Percentiles rank a stretch among this genome's conserved stretches.
Conservation (phyloP, 768 basidiomycete species). For the Symmetrospora coprosmae region DNA sequence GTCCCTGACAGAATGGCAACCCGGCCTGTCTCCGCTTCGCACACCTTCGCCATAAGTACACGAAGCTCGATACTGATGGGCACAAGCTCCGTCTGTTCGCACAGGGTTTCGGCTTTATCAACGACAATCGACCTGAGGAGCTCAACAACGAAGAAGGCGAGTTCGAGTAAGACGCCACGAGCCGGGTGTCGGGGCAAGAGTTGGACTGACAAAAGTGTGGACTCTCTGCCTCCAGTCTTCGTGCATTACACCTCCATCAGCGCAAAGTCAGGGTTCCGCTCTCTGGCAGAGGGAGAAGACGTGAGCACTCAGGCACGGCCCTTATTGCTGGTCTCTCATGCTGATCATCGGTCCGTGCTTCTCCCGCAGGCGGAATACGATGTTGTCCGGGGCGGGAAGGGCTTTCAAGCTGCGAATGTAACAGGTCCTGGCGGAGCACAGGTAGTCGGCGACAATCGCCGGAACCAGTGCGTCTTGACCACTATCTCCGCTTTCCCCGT, state of each 20-base stretch:
- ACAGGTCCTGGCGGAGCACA: conserved; percentile 31
- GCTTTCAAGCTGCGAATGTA: conserved; percentile 32
- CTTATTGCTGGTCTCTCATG: not conserved
- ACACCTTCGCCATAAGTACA: not conserved
- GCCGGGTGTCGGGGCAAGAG: not conserved
- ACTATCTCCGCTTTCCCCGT: conserved; percentile 25
- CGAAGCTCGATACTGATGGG: not conserved
- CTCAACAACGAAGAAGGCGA: conserved; percentile 33
- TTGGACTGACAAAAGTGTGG: not conserved
- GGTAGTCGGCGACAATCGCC: not conserved
- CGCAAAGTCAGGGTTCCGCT: conserved; percentile 31
- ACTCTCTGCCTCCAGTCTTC: conserved; percentile 25
- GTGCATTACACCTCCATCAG: conserved; percentile 33
- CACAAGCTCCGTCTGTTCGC: not conserved
- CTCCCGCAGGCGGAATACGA: conserved; percentile 32
- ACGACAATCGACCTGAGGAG: conserved; percentile 31
- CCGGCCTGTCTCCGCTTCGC: not conserved
- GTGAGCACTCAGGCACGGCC: no score
- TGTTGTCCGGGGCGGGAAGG: conserved; percentile 32
- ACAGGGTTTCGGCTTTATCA: conserved; percentile 33
- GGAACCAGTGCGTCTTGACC: not conserved
- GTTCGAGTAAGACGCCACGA: not conserved
- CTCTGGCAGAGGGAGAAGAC: conserved; percentile 31
- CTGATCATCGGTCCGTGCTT: no score
- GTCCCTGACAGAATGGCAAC: no score